Conservation (phyloP, 176 grass and related monocot genomes). For the Carex cristatella region DNA sequence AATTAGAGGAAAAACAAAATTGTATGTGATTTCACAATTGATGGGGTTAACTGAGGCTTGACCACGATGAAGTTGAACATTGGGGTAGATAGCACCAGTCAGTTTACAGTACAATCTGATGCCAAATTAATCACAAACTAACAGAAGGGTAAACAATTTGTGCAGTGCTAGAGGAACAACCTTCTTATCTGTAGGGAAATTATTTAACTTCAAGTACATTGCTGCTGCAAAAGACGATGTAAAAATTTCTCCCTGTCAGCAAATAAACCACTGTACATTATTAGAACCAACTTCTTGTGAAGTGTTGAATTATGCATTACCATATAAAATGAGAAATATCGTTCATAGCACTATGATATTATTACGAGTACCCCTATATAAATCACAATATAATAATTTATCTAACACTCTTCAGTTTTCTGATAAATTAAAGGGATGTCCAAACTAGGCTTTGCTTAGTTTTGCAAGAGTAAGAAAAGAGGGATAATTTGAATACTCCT, state of each 20-base stretch:
- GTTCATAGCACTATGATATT: neutral
- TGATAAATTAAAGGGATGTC: neutral
- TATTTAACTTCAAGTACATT: slow-evolving; percentile 84
- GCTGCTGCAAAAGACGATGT: slow-evolving; percentile 89
- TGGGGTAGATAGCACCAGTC: neutral
- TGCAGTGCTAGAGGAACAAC: slow-evolving; percentile 23
- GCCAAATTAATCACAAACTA: neutral
- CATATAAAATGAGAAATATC: neutral
- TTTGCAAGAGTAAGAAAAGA: neutral
- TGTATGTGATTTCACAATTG: neutral
- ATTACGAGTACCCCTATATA: neutral
- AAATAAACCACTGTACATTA: slow-evolving; percentile 30
- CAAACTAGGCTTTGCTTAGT: neutral
- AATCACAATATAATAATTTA: neutral
- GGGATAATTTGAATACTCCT: neutral
- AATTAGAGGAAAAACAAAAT: neutral
- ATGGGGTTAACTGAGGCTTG: neutral
- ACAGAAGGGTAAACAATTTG: neutral
- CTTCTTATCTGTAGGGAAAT: slow-evolving; percentile 81
- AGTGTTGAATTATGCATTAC: neutral
- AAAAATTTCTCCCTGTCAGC: slow-evolving; percentile 78
- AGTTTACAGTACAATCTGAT: neutral
- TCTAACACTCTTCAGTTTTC: neutral
- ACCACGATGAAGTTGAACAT: neutral
- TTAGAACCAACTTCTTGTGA: neutral